A percentile compares a stretch with the other conserved stretches of the same genome.
phyloP scores from a whole-genome alignment of 1,284 basidiomycete species.

The Ceratobasidium theobromae region DNA sequence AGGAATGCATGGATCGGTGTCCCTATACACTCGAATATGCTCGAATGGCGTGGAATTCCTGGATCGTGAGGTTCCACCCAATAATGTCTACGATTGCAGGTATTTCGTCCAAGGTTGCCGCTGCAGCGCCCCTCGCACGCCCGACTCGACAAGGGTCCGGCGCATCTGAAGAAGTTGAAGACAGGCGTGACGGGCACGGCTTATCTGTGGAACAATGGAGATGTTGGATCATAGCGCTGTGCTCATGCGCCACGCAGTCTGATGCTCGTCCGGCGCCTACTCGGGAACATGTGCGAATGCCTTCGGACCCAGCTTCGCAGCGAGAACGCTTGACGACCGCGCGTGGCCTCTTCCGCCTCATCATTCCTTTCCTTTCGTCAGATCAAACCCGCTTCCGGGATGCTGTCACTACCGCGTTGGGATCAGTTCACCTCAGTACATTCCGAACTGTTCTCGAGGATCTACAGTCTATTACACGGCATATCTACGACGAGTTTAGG shows the following conservation, averaged over 20 bases:
- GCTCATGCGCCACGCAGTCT: constrained; percentile 68
- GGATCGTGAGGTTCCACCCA: constrained; percentile 65
- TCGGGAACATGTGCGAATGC: constrained; percentile 69
- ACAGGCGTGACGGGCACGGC: constrained; percentile 36
- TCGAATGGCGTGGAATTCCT: constrained; percentile 64
- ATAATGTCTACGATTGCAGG: constrained; percentile 68
- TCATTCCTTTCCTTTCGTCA: constrained; percentile 84
- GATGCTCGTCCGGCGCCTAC: constrained; percentile 58
- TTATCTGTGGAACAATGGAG: constrained; percentile 78
- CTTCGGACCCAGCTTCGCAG: constrained; percentile 67
- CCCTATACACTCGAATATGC: constrained; percentile 53
- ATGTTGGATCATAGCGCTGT: constrained; percentile 80
- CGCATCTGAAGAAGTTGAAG: constrained; percentile 28
- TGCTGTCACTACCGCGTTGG: constrained; percentile 83
- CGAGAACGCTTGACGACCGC: constrained; percentile 76
- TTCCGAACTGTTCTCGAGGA: constrained; percentile 85
- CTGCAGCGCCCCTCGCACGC: constrained; percentile 28
- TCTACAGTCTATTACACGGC: constrained; percentile 74
- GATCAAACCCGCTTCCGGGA: constrained; percentile 84
- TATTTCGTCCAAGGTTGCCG: constrained; percentile 51
- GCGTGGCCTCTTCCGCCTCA: constrained; percentile 79
- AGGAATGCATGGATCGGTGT: constrained; percentile 53
- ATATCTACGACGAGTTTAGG: constrained; percentile 76
- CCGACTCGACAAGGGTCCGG: constrained; percentile 33
- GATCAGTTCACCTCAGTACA: constrained; percentile 74